Percentiles rank a stretch among this genome's conserved stretches.
These are phyloP conservation scores for Apophysomyces variabilis DNA, from an alignment of 371 early-diverging fungal species.

Conservation along the genomic window DNA sequence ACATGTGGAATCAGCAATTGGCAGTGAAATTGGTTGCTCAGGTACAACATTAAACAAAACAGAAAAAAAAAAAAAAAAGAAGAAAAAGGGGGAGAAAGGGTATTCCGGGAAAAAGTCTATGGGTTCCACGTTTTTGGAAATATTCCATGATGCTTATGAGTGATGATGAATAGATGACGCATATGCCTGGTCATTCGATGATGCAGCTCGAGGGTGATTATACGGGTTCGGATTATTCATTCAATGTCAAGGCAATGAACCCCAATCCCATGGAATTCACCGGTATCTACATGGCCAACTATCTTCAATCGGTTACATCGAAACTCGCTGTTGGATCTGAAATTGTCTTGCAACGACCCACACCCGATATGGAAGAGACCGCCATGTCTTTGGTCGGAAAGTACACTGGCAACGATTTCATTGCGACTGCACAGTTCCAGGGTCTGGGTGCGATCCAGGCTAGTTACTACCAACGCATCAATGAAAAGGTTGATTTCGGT, in stretches of 20 bases:
- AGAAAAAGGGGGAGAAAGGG: constrained; percentile 16
- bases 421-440: constrained; percentile 86
- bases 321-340: constrained; percentile 89
- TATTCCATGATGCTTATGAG: not conserved
- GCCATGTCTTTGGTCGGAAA: constrained; percentile 77
- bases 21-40: constrained; percentile 84
- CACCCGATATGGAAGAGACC: constrained; percentile 84
- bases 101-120: not conserved
- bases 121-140: not conserved
- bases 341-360: constrained; percentile 84
- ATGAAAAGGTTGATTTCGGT: constrained; percentile 92
- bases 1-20: constrained; percentile 45
- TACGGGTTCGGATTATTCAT: constrained; percentile 83
- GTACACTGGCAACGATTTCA: constrained; percentile 74
- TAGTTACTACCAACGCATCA: constrained; percentile 90
- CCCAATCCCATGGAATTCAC: constrained; percentile 90
- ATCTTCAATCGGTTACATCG: constrained; percentile 90
- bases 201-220: constrained; percentile 91
- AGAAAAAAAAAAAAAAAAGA: too few species aligned
- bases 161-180: constrained; percentile 51
- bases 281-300: constrained; percentile 86
- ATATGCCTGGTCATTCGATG: constrained; percentile 85
- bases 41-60: constrained; percentile 31
- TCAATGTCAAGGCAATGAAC: constrained; percentile 93
- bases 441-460: constrained; percentile 84